These are phyloP conservation scores for Pachysandra terminalis DNA, from an alignment of 164 flowering plant genomes.

Conservation along the genomic window DNA sequence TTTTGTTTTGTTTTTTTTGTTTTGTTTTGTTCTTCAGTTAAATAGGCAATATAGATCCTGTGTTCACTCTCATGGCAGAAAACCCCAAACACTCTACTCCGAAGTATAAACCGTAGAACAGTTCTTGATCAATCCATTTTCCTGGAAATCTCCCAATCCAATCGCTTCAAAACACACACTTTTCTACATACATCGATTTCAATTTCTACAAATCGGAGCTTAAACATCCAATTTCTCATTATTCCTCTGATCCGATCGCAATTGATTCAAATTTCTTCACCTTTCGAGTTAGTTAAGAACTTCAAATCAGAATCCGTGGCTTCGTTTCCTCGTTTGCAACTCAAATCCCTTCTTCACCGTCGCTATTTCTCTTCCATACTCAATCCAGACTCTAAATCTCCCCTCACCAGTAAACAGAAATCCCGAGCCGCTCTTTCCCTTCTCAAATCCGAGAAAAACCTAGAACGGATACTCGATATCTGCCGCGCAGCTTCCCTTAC, in stretches of 20 bases:
- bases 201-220: too few relatives aligned
- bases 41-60: too few relatives aligned
- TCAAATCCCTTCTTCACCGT: conserved; percentile 15
- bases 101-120: too few relatives aligned
- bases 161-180: too few relatives aligned
- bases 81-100: too few relatives aligned
- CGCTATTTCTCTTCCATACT: conserved; percentile 46
- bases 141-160: too few relatives aligned
- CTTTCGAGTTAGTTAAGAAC: neutral
- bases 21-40: too few relatives aligned
- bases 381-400: conserved; percentile 40
- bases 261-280: neutral
- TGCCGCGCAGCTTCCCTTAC: conserved; percentile 77
- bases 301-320: neutral
- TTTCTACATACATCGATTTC: too few relatives aligned
- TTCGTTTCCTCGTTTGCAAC: conserved; percentile 26
- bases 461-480: conserved; percentile 61
- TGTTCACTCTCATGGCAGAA: too few relatives aligned
- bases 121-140: too few relatives aligned
- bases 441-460: conserved; percentile 61
- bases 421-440: conserved; percentile 61
- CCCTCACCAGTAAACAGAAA: conserved; percentile 46
- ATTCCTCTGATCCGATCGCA: neutral
- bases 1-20: too few relatives aligned
- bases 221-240: too few relatives aligned